Evolutionary conservation across 1,284 basidiomycete species (phyloP), one percentile per base, ranked within the genome.

Genomic region (Pyrrhoderma noxium): DNA sequence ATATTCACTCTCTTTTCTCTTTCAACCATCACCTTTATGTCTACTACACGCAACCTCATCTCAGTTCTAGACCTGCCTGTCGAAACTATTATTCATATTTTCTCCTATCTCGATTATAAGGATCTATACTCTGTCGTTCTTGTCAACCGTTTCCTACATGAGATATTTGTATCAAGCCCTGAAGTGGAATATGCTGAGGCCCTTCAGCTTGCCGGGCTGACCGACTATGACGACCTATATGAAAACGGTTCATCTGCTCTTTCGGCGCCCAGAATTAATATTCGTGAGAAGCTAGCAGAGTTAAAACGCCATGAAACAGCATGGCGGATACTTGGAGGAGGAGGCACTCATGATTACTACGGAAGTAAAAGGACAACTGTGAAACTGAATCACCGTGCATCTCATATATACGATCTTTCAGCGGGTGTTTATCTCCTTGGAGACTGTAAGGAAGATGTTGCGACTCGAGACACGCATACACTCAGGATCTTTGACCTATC

Each of bases 351-450:
- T 5, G 11, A 31, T 31, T 31, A n/a, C 27, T 31, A 5, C 11
- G 27, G 27, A 11, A 31, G 27, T 16, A 18, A 31, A 21, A 44
- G 40, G 19, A 40, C 47, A 7, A 52, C 50, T 25, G 50, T 55
- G 19, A 40, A 49, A 16, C 35, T 52, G 8, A 38, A 23, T 2
- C 54, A 55, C 25, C n/a, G 27, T 19, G 40, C 54, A 13, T 55
- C 54, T 14, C 36, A 55, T 23, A 52, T 55, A 22, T 52, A 52
- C 47, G 54, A 55, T 23, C 31, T 55, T 11, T 55, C 54, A 21
- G 49, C 38, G 8, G 54, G 54, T 5, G 23, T 55, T 18, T 55
- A 55, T 14, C 23, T 55, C 2, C 37, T 55, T 16, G 54, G 54
- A 35, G 54, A 55, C 21, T 51, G 49, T 41, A 39, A 44, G 5